phyloP scores from a whole-genome alignment of 1,284 basidiomycete genomes.

The Gymnopus androsaceus region DNA sequence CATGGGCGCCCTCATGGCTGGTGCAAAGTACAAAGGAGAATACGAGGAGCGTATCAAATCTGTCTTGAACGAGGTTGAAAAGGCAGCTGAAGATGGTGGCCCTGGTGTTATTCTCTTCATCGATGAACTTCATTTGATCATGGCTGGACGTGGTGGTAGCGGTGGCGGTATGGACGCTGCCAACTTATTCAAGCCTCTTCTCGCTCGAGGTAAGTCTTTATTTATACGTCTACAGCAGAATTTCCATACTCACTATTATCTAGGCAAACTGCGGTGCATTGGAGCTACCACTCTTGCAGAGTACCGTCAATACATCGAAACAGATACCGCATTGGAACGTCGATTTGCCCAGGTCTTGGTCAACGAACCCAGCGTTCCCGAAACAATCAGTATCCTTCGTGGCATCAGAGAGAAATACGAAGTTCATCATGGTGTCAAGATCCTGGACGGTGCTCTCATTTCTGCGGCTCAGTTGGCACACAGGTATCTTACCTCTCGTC shows the following conservation, averaged over 20 bases:
- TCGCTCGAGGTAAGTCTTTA: conserved; percentile 83
- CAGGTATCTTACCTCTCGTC: conserved; percentile 87
- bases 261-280: conserved; percentile 75
- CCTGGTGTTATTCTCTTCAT: conserved; percentile 91
- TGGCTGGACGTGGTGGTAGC: conserved; percentile 79
- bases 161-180: conserved; percentile 85
- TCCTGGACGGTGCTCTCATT: conserved; percentile 89
- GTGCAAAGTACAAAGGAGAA: conserved; percentile 95
- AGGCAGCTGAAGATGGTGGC: conserved; percentile 80
- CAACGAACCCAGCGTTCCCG: conserved; percentile 88
- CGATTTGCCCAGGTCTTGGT: conserved; percentile 94
- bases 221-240: conserved; percentile 22
- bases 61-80: conserved; percentile 93
- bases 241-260: not conserved
- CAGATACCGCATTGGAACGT: conserved; percentile 91
- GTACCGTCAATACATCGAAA: conserved; percentile 96
- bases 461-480: conserved; percentile 91
- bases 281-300: conserved; percentile 94
- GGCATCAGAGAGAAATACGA: conserved; percentile 71
- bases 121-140: conserved; percentile 92
- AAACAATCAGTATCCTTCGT: conserved; percentile 92
- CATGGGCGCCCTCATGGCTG: conserved; percentile 95
- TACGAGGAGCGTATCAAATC: conserved; percentile 97
- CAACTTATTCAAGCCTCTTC: conserved; percentile 87
- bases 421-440: conserved; percentile 88